phyloP scores from a whole-genome alignment of 495 filamentous ascomycete species.

The Choiromyces venosus region DNA sequence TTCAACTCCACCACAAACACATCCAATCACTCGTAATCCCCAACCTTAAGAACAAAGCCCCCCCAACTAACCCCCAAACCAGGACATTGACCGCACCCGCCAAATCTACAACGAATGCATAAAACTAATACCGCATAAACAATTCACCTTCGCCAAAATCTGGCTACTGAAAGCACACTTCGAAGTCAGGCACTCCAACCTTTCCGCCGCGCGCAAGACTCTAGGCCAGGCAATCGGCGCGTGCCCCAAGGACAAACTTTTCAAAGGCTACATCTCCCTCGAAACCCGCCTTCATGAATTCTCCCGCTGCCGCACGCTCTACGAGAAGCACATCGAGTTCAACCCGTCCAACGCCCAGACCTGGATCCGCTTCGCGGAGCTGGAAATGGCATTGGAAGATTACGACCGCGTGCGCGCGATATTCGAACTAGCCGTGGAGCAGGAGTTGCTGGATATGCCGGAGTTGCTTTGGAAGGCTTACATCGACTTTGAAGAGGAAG shows the following conservation, averaged over 20 bases:
- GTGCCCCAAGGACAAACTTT: constrained; percentile 93
- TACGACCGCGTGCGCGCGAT: constrained; percentile 80
- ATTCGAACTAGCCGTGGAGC: constrained; percentile 82
- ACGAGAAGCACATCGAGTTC: constrained; percentile 89
- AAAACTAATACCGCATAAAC: constrained; percentile 85
- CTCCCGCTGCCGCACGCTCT: constrained; percentile 77
- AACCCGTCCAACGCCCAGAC: constrained; percentile 81
- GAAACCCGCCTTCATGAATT: constrained; percentile 93
- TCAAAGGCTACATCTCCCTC: constrained; percentile 85
- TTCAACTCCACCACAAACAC: not conserved
- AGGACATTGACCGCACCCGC: constrained; percentile 69
- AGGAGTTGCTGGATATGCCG: constrained; percentile 89
- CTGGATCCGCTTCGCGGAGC: constrained; percentile 91
- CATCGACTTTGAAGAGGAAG: constrained; percentile 96
- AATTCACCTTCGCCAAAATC: constrained; percentile 95
- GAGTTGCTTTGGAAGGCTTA: constrained; percentile 95
- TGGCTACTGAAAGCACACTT: constrained; percentile 94
- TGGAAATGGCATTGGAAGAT: constrained; percentile 86
- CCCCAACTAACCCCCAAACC: constrained; percentile 6
- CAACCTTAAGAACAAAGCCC: not conserved
- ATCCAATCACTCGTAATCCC: not conserved
- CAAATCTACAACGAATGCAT: constrained; percentile 89
- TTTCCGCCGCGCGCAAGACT: constrained; percentile 74
- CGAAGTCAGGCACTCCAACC: constrained; percentile 78
- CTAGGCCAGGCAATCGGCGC: constrained; percentile 85